Evolutionary conservation across 2,329 filamentous ascomycete genomes (phyloP).

Genomic region (Fusarium sambucinum): DNA sequence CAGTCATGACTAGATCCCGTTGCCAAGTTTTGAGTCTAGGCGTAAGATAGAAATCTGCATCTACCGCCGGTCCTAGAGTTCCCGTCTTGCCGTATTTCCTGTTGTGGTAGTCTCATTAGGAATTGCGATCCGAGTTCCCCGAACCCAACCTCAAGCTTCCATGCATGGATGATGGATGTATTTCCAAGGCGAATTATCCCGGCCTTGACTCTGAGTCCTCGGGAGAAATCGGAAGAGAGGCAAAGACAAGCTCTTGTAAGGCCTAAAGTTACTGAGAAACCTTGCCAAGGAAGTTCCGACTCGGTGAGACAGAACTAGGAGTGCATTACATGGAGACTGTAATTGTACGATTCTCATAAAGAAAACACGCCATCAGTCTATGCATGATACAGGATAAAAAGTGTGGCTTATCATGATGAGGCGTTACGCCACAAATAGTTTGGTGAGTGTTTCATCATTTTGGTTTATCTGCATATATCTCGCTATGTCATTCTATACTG

Average conservation of each 20-base stretch:
- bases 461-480: conserved; percentile 13
- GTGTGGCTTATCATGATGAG: conserved; percentile 14
- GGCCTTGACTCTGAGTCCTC: neutral
- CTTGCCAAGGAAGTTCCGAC: conserved; percentile 14
- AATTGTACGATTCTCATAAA: conserved; percentile 41
- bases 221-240: conserved; percentile 22
- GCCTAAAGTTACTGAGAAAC: conserved; percentile 18
- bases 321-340: conserved; percentile 25
- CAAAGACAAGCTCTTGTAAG: neutral
- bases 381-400: conserved; percentile 26
- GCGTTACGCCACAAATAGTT: neutral
- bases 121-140: conserved; percentile 27
- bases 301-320: conserved; percentile 34
- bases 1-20: conserved; percentile 19
- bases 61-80: conserved; percentile 1
- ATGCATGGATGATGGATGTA: conserved; percentile 16
- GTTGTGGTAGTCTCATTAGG: conserved; percentile 19
- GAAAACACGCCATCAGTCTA: conserved; percentile 41
- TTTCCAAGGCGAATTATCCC: conserved; percentile 22
- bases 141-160: conserved; percentile 14
- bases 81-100: conserved; percentile 23
- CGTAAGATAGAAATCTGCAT: neutral
- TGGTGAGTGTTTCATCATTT: neutral
- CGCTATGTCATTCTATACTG: neutral
- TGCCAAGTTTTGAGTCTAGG: neutral